Conservation (phyloP, 2,329 filamentous ascomycete species). For the Scedosporium aurantiacum region DNA sequence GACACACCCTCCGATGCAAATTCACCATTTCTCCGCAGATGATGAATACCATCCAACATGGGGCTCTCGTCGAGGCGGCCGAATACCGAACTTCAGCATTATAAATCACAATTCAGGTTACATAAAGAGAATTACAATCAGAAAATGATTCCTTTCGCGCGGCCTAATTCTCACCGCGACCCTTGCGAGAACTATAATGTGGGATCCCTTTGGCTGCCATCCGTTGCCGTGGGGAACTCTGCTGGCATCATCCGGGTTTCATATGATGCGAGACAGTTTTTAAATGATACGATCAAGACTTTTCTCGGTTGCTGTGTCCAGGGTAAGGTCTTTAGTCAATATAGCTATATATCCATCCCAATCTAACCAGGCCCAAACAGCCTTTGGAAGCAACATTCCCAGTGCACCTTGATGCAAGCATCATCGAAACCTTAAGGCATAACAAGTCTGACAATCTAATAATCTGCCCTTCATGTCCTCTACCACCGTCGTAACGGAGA, state of each 20-base stretch:
- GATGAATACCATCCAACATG: neutral
- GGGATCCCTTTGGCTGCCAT: neutral
- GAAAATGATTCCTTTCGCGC: neutral
- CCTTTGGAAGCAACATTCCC: no score
- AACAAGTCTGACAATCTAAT: neutral
- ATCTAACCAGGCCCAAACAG: no score
- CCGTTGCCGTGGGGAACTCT: neutral
- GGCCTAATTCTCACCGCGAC: neutral
- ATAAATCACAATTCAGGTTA: neutral
- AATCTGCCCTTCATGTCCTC: neutral
- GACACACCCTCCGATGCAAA: neutral
- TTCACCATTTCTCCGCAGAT: conserved; percentile 1
- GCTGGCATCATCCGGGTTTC: neutral
- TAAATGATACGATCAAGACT: neutral
- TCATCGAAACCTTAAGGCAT: neutral
- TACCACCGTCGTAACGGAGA: neutral
- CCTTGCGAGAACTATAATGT: neutral
- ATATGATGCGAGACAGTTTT: neutral
- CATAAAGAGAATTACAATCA: neutral
- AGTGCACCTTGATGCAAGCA: no score
- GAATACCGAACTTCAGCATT: neutral
- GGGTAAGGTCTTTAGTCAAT: neutral
- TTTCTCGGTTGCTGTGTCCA: neutral
- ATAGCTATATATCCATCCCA: no score
- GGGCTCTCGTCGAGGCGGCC: neutral